Conservation (phyloP, 768 basidiomycete species). For the Suillus alpinus region DNA sequence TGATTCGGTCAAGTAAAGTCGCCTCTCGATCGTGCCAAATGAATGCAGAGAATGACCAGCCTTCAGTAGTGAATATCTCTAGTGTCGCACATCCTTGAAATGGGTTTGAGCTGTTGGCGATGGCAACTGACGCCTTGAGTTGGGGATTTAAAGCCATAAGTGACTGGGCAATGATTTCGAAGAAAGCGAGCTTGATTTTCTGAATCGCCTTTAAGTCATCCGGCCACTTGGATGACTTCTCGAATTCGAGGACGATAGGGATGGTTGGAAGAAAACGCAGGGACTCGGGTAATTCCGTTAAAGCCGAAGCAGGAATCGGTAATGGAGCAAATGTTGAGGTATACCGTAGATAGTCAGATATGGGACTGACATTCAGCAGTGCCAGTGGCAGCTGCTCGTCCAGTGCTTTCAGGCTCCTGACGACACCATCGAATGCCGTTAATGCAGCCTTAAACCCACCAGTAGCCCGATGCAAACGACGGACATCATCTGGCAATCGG, state of each 20-base stretch:
- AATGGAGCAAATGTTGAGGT: slow-evolving; percentile 81
- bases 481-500: slow-evolving; percentile 54
- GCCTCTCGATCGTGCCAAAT: slow-evolving; percentile 90
- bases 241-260: slow-evolving; percentile 82
- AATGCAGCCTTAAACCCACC: slow-evolving; percentile 74
- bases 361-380: slow-evolving; percentile 71
- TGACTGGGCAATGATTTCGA: slow-evolving; percentile 72
- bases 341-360: slow-evolving; percentile 75
- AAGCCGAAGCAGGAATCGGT: slow-evolving; percentile 56
- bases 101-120: slow-evolving; percentile 48
- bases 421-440: slow-evolving; percentile 75
- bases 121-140: slow-evolving; percentile 55
- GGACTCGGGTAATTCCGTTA: slow-evolving; percentile 49
- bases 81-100: slow-evolving; percentile 69
- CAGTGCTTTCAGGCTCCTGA: slow-evolving; percentile 70
- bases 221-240: slow-evolving; percentile 91
- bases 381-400: slow-evolving; percentile 73
- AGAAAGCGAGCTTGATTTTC: slow-evolving; percentile 90
- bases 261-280: slow-evolving; percentile 70
- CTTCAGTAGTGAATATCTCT: slow-evolving; percentile 75
- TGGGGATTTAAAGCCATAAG: slow-evolving; percentile 54
- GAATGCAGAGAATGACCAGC: slow-evolving; percentile 82
- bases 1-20: slow-evolving; percentile 68
- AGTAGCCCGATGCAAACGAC: slow-evolving; percentile 32
- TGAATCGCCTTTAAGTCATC: slow-evolving; percentile 92